Evolutionary conservation across 768 basidiomycete genomes (phyloP).

Genomic region (Lentinula boryana): DNA sequence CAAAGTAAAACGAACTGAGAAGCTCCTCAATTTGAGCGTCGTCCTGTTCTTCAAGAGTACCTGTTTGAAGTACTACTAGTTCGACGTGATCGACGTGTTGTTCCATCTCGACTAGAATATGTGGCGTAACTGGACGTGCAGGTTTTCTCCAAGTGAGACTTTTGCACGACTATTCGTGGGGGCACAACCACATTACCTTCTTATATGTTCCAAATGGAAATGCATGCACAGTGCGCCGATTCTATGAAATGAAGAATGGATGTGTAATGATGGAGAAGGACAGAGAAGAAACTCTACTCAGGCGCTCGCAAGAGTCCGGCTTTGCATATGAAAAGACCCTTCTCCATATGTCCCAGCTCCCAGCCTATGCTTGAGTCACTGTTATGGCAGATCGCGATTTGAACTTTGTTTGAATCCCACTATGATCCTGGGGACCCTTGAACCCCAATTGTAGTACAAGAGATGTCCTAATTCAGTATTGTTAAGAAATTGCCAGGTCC

Average conservation of each 20-base stretch:
- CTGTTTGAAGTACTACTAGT: neutral
- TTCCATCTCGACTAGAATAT: neutral
- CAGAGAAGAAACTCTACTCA: neutral
- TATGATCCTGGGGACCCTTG: neutral
- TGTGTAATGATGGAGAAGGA: neutral
- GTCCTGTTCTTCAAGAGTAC: neutral
- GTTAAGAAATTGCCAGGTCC: neutral
- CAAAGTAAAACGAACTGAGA: constrained; percentile 5
- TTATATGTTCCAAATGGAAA: neutral
- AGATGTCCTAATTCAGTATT: neutral
- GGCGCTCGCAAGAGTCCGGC: neutral
- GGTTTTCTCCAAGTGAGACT: neutral
- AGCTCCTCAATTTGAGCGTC: constrained; percentile 3
- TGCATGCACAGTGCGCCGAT: neutral
- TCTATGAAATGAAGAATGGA: neutral
- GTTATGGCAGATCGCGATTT: neutral
- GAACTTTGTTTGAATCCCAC: neutral
- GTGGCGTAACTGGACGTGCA: neutral
- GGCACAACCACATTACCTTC: neutral
- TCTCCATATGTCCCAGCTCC: neutral
- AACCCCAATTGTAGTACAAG: neutral
- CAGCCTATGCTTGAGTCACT: neutral
- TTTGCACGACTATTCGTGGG: neutral
- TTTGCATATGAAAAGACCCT: neutral
- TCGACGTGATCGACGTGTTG: neutral